phyloP scores from a whole-genome alignment of 306 rosid genomes.

The Begonia fuchsioides region DNA sequence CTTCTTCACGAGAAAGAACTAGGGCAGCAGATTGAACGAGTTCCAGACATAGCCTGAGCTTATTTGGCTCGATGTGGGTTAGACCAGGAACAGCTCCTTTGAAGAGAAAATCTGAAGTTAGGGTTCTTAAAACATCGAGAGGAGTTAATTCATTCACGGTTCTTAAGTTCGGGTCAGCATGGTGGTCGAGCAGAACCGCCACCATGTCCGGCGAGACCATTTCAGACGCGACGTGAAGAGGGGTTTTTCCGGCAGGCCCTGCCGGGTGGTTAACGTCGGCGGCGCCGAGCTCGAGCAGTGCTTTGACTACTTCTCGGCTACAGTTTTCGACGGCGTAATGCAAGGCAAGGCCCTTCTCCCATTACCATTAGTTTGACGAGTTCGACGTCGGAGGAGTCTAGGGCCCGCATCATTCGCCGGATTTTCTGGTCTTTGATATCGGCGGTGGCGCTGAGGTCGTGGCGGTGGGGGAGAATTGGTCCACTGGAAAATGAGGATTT shows the following conservation, averaged over 20 bases:
- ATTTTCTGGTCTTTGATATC: constrained; percentile 92
- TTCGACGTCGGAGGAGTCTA: constrained; percentile 90
- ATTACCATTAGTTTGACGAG: constrained; percentile 93
- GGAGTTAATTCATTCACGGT: constrained; percentile 75
- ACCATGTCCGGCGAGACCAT: constrained; percentile 99
- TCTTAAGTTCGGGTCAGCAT: constrained; percentile 84
- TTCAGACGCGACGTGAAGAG: constrained; percentile 73
- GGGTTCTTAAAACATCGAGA: constrained; percentile 83
- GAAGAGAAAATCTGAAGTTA: constrained; percentile 92
- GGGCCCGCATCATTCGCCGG: constrained; percentile 74
- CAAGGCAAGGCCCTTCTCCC: constrained; percentile 90
- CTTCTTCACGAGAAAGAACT: constrained; percentile 85
- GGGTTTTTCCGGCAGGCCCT: constrained; percentile 67
- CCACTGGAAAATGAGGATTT: constrained; percentile 70
- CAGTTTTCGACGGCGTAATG: constrained; percentile 88
- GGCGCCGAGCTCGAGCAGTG: constrained; percentile 79
- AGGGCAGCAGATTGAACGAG: constrained; percentile 94
- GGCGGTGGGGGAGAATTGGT: constrained; percentile 42
- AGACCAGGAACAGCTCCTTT: constrained; percentile 97
- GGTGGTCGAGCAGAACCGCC: constrained; percentile 92
- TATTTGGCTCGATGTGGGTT: constrained; percentile 86
- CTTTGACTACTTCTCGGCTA: constrained; percentile 89
- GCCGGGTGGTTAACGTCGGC: constrained; percentile 82
- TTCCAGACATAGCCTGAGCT: constrained; percentile 77
- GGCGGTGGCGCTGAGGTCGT: constrained; percentile 37